Evolutionary conservation across 441 rosid genomes (phyloP), one percentile per base, ranked within the genome.

Genomic region (Biscutella auriculata): DNA sequence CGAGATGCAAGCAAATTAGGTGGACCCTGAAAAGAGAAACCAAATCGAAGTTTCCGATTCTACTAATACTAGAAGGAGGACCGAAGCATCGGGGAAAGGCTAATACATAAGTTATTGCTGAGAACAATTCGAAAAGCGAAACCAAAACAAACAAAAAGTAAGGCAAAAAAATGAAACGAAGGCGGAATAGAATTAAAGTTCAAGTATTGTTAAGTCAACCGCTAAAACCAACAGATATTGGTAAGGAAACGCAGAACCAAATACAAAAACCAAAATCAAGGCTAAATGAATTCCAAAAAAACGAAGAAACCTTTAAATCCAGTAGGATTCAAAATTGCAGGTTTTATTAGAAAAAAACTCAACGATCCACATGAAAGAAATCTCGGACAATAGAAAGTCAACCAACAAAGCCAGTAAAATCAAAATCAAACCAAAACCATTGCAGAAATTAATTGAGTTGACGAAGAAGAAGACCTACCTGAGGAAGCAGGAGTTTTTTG

Each of bases 381-480:
- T 15, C 23, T 13, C 10, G 19, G 9, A 43, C 10, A 23, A 45
- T 25, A 3, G 1, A 1, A 26, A 45, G 23, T 40, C 46, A 12
- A 41, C 5, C 25, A 53, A 12, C 16, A 28, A 46, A 46, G 9
- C 8, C 23, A 15, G 23, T 4, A n/a, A 46, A 46, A 46, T 12
- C 1, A 50, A 50, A 30, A 16, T 33, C 19, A 34, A 2, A 51
- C 2, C 8, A 21, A 6, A 19, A 21, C 15, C 27, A 42, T n/a
- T n/a, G n/a, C n/a, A 42, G 27, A 42, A 25, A 6, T 44, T 4
- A 10, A 36, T 13, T 12, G 30, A 25, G 33, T 9, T 28, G n/a
- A n/a, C n/a, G 26, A 49, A 12, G 44, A 37, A 35, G 59, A 53
- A 53, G 46, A 37, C 44, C 14, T 9, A 53, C 59, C 46, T 53